A percentile compares a stretch with the other conserved stretches of the same genome.
These are phyloP conservation scores for Blastomyces emzantsi DNA, from an alignment of 2,329 filamentous ascomycete species.

Conservation along the genomic window DNA sequence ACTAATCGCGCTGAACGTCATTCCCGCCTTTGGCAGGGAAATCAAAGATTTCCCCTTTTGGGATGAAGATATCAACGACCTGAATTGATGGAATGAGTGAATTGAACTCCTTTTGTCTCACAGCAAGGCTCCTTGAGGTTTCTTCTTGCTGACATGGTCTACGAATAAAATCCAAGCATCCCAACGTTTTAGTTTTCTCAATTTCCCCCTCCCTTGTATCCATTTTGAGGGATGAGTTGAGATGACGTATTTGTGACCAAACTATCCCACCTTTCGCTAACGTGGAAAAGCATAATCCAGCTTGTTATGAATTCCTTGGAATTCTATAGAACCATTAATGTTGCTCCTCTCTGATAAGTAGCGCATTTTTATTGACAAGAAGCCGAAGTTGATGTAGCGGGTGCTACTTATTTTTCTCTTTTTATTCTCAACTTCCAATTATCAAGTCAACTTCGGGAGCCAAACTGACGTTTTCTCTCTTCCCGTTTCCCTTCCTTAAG, in stretches of 20 bases:
- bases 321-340: neutral
- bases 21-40: too few relatives aligned
- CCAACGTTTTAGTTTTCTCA: neutral
- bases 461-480: neutral
- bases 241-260: conserved; percentile 6
- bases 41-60: too few relatives aligned
- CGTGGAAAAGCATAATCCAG: neutral
- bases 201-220: neutral
- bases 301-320: neutral
- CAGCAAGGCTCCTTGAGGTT: too few relatives aligned
- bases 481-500: neutral
- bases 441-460: neutral
- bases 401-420: neutral
- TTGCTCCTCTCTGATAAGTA: neutral
- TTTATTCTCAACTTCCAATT: neutral
- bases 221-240: neutral
- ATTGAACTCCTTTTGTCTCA: too few relatives aligned
- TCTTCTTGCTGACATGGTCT: neutral
- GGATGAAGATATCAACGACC: too few relatives aligned
- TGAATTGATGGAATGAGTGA: too few relatives aligned
- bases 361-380: neutral
- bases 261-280: neutral
- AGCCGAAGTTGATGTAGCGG: neutral
- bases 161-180: neutral
- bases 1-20: too few relatives aligned